Conservation (phyloP, 2,329 filamentous ascomycete species). For the Metarhizium robertsii region DNA sequence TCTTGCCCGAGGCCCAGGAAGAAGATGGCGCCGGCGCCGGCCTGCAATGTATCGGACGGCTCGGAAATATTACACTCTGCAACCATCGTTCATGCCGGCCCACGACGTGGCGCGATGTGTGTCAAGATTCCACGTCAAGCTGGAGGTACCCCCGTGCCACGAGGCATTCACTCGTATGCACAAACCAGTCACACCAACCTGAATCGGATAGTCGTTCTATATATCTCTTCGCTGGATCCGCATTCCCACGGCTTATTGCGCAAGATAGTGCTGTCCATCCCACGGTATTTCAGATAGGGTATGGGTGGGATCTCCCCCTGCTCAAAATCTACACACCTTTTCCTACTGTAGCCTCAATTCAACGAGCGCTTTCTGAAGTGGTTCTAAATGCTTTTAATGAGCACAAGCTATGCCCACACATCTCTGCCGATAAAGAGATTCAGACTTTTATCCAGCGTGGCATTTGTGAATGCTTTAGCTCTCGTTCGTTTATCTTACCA, state of each 20-base stretch:
- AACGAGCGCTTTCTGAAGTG: neutral
- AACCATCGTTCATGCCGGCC: neutral
- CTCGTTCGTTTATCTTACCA: too few relatives aligned
- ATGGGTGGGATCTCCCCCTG: neutral
- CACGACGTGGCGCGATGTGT: neutral
- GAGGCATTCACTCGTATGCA: neutral
- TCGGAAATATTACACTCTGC: constrained; percentile 1
- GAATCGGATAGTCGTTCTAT: neutral
- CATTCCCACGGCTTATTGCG: neutral
- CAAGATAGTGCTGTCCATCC: too few relatives aligned
- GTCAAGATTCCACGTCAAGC: neutral
- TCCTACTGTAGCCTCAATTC: neutral
- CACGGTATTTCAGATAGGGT: neutral
- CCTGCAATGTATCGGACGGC: neutral
- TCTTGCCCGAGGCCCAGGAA: neutral
- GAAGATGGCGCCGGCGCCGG: neutral
- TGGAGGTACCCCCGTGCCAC: too few relatives aligned
- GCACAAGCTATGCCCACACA: neutral
- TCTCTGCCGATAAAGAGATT: neutral
- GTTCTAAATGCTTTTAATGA: neutral
- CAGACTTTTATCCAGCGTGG: neutral
- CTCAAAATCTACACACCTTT: neutral
- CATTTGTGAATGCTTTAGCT: neutral
- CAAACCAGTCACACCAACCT: neutral
- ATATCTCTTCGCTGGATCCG: neutral